Base-by-base conservation (phyloP, 106 monocot species). In the Triglochin maritima region DNA sequence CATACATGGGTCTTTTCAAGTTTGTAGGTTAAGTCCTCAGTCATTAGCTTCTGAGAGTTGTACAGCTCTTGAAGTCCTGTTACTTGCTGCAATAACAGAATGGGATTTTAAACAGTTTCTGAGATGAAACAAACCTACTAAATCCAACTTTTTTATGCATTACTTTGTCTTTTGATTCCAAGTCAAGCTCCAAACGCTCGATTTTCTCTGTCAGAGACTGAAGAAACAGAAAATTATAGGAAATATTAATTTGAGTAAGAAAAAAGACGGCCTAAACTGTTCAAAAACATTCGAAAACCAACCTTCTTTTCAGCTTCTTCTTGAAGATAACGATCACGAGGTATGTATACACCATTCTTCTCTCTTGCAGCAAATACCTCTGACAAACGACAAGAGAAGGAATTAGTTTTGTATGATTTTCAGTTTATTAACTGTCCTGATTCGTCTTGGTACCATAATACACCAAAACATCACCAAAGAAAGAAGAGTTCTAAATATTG, bases 301-400 rank as follows among this genome's bases (percentile, higher is more conserved):
- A 93, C 93, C 86, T 93, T 93, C 76, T 89, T 89, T 60, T 94
- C 86, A 44, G 83, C 76, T 78, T 86, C 89, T 74, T 89, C 89
- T 46, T 76, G 80, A 52, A 84, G 60, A 69, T 82, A 89, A 8
- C 79, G 81, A 46, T 89, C 84, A 43, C 56, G 67, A 17, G 89
- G 84, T 51, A 89, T 80, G 63, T 98, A 98, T 45, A 98, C 88
- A 9, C 96, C 96, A 77, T 98, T 91, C 78, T 98, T 98, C 74
- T 98, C 96, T 70, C 96, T 86, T 68, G 96, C 91, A 79, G 96
- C 88, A 86, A 79, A 98, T 43, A 98, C 87, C 81, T 98, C 96
- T 98, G 82, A 46, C 62, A 2, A 48, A 54, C 65, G 46, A 17
- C 69, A 70, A 51, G 65, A 58, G 4, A 14, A 9, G 44, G 8